Percentiles rank a stretch among this genome's conserved stretches.
These are phyloP conservation scores for Eucalyptus cloeziana DNA, from an alignment of 345 rosid species.

Conservation along the genomic window DNA sequence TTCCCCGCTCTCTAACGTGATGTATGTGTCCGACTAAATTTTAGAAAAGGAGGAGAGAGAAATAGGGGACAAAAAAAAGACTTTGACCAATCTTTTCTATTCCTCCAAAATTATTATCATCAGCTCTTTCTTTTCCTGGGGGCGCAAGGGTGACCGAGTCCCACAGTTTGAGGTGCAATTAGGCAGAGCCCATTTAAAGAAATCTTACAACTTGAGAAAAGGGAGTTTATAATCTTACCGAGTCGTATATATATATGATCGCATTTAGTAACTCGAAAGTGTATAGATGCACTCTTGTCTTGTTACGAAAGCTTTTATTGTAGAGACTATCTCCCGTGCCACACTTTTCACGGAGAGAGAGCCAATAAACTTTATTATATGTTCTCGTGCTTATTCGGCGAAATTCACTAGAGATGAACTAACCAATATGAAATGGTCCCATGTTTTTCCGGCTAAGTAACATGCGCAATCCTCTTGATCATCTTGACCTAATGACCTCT, in stretches of 20 bases:
- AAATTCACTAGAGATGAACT: neutral
- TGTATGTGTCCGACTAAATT: neutral
- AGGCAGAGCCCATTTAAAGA: neutral
- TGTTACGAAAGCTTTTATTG: neutral
- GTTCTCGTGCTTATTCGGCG: neutral
- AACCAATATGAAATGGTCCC: neutral
- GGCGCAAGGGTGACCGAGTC: neutral
- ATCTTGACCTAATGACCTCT: conserved; percentile 21
- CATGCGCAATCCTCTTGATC: neutral
- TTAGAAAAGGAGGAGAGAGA: neutral
- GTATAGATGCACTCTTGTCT: neutral
- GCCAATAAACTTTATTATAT: neutral
- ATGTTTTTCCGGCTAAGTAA: neutral
- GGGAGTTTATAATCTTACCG: neutral
- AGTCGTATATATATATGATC: neutral
- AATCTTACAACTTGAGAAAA: neutral
- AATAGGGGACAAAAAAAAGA: neutral
- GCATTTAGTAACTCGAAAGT: neutral
- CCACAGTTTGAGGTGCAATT: neutral
- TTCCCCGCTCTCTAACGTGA: neutral
- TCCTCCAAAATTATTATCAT: neutral
- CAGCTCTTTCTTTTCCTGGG: neutral
- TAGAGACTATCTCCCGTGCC: neutral
- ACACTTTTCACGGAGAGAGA: neutral
- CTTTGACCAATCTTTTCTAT: neutral